A percentile compares a stretch with the other conserved stretches of the same genome.
These are phyloP conservation scores for Chrysanthemum seticuspe DNA, from an alignment of 129 eudicot genomes.

Conservation along the genomic window DNA sequence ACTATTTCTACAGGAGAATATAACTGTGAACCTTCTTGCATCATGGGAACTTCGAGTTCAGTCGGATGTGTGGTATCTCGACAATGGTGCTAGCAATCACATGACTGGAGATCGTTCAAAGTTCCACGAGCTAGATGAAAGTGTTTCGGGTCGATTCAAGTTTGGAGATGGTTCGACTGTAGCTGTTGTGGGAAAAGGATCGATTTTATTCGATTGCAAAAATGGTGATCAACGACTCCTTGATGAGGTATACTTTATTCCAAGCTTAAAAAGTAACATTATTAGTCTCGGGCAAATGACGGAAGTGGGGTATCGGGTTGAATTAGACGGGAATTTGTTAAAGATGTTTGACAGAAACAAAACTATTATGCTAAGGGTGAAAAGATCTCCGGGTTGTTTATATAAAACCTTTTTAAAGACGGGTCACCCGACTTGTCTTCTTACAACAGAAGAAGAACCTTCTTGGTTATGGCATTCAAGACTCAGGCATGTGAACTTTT, in stretches of 20 bases:
- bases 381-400: too few relatives aligned
- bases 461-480: too few relatives aligned
- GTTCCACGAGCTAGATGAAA: not conserved
- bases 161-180: not conserved
- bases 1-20: not conserved
- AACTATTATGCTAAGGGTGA: too few relatives aligned
- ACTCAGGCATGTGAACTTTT: not conserved
- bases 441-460: too few relatives aligned
- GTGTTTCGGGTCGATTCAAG: not conserved
- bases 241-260: too few relatives aligned
- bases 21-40: not conserved
- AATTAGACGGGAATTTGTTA: too few relatives aligned
- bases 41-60: not conserved
- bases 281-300: too few relatives aligned
- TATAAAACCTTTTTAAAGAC: too few relatives aligned
- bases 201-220: not conserved
- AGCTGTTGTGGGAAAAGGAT: not conserved
- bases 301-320: too few relatives aligned
- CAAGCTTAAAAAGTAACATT: too few relatives aligned
- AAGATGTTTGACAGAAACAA: too few relatives aligned
- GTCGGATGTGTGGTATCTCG: not conserved
- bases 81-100: not conserved
- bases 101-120: not conserved
- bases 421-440: too few relatives aligned
- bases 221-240: not conserved